Evolutionary conservation across 2,329 filamentous ascomycete genomes (phyloP).

Genomic region (Emydomyces testavorans): DNA sequence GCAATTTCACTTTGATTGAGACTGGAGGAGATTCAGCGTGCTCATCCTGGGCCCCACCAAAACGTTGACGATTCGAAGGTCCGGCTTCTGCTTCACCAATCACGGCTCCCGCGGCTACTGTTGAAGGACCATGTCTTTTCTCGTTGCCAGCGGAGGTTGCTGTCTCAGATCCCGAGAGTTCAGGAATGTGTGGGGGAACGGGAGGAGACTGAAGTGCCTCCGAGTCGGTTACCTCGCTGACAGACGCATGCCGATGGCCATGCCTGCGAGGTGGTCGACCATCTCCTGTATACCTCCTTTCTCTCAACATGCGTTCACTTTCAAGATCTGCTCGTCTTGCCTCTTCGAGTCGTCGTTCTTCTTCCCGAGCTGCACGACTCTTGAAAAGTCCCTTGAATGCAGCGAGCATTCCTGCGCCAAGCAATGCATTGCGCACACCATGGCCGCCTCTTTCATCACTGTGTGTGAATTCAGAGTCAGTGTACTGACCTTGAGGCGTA

Average conservation of each 20-base stretch:
- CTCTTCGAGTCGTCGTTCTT: conserved; percentile 26
- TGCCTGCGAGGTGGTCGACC: conserved; percentile 12
- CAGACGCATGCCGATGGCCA: conserved; percentile 16
- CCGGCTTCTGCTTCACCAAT: conserved; percentile 16
- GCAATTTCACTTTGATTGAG: conserved; percentile 54
- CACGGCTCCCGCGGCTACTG: conserved; percentile 19
- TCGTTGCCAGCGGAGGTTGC: conserved; percentile 21
- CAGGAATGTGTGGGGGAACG: conserved; percentile 32
- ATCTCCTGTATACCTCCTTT: conserved; percentile 42
- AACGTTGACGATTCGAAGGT: conserved; percentile 24
- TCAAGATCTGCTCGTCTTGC: conserved; percentile 39
- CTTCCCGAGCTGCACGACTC: conserved; percentile 46
- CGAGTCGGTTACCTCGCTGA: conserved; percentile 27
- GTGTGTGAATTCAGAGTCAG: conserved; percentile 31
- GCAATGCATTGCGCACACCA: conserved; percentile 47
- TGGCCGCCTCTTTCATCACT: conserved; percentile 37
- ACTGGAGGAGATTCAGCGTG: conserved; percentile 47
- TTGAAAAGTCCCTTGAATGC: conserved; percentile 48
- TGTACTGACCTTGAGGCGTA: conserved; percentile 28
- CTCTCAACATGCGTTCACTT: conserved; percentile 43
- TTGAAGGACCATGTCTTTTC: conserved; percentile 16
- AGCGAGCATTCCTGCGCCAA: conserved; percentile 58
- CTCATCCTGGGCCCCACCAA: conserved; percentile 30
- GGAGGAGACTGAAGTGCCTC: conserved; percentile 29
- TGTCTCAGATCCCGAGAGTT: conserved; percentile 27